Evolutionary conservation across 345 rosid genomes (phyloP), one percentile per base, ranked within the genome.

Genomic region (Ricinus communis): DNA sequence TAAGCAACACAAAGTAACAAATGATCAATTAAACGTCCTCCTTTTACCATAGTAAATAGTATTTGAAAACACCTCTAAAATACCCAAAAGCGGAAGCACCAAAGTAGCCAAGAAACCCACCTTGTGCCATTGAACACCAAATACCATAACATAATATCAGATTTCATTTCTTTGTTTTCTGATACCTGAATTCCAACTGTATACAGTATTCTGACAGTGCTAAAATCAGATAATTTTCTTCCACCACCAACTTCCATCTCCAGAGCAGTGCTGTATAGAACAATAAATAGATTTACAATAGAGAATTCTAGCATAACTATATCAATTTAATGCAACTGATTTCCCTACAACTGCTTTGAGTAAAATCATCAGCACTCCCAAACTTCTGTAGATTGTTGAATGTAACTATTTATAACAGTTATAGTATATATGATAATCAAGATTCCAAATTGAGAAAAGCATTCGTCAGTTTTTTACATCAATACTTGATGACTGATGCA

Each of bases 241-340:
- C 98, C 97, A 47, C 96, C 98, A 56, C 99, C 97, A 58, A 91
- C 71, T 81, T 93, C 99, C 77, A 96, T 60, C 89, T 93, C 96
- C 74, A 96, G 78, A 69, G 90, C 86, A 81, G 85, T 78, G 80
- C 97, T 96, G 88, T 73, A 43, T 43, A 82, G 65, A 72, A 71
- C 38, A 71, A 68, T 46, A 71, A 5, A 31, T 58, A 28, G 36
- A 22, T 55, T 68, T 74, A 74, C 24, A n/a, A 63, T 30, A 69
- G 19, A 38, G 19, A 21, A 15, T 22, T 47, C 49, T 28, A 43
- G 24, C 40, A 10, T 28, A 43, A 45, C 47, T 69, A 28, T 25
- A 54, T 47, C 33, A 69, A 68, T 28, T 46, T 54, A 59, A 24
- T 8, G 4, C n/a, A 31, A 47, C 27, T 6, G 11, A 61, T 11